A percentile compares a stretch with the other conserved stretches of the same genome.
phyloP scores from a whole-genome alignment of 2,329 filamentous ascomycete species.

The Laburnicola sp. region DNA sequence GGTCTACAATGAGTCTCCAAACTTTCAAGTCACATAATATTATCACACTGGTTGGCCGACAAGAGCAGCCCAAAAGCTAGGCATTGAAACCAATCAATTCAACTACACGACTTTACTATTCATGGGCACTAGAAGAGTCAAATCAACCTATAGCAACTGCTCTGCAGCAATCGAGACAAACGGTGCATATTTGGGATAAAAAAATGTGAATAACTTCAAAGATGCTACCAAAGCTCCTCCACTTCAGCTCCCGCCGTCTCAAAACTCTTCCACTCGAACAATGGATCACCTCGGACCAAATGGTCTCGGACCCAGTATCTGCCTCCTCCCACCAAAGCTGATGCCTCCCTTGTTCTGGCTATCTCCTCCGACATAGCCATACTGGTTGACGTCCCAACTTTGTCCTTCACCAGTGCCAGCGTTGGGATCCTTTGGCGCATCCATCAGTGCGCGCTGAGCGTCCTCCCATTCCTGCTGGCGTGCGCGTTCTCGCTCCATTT shows the following conservation, averaged over 20 bases:
- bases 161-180: too few species aligned
- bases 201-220: neutral
- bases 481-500: slow-evolving; percentile 79
- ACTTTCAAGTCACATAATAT: too few species aligned
- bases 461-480: slow-evolving; percentile 81
- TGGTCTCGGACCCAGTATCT: slow-evolving; percentile 78
- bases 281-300: slow-evolving; percentile 43
- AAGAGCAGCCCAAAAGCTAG: too few species aligned
- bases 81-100: too few species aligned
- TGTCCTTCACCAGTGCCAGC: slow-evolving; percentile 70
- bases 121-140: too few species aligned
- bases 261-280: neutral
- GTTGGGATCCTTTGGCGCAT: slow-evolving; percentile 56
- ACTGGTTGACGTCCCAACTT: slow-evolving; percentile 76
- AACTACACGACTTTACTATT: too few species aligned
- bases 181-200: neutral
- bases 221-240: neutral
- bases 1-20: too few species aligned
- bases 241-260: too few species aligned
- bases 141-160: too few species aligned
- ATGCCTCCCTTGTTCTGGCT: slow-evolving; percentile 67
- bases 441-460: slow-evolving; percentile 66
- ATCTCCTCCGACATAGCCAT: slow-evolving; percentile 76
- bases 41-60: too few species aligned
- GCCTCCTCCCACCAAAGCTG: slow-evolving; percentile 67